Evolutionary conservation across 1,284 basidiomycete species (phyloP).

Genomic region (Leccinum fallax): DNA sequence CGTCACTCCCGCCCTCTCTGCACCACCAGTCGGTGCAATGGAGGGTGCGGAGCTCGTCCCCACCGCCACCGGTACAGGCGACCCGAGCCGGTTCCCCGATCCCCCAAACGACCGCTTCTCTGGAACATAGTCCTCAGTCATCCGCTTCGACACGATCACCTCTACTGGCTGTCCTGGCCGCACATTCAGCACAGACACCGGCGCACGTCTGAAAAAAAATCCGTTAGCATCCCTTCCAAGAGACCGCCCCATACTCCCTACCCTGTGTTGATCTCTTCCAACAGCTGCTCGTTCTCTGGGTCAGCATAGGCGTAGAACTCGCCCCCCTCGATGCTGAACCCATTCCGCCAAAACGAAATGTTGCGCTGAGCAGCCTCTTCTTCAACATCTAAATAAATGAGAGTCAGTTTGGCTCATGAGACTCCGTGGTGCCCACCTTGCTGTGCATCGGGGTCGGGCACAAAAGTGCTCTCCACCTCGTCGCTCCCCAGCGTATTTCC

Average conservation of each 20-base stretch:
- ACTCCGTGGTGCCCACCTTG: constrained; percentile 16
- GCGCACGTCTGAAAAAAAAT: constrained; percentile 62
- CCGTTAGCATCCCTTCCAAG: constrained; percentile 1
- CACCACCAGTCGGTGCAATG: constrained; percentile 30
- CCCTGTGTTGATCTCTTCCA: constrained; percentile 84
- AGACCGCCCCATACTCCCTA: constrained; percentile 32
- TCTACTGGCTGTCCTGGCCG: constrained; percentile 83
- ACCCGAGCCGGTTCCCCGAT: constrained; percentile 82
- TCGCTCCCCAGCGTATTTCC: constrained; percentile 89
- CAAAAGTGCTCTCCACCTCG: constrained; percentile 69
- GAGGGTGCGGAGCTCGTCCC: constrained; percentile 53
- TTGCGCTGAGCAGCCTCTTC: constrained; percentile 70
- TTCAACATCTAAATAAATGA: constrained; percentile 41
- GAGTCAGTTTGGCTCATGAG: neutral
- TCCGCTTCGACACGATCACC: constrained; percentile 78
- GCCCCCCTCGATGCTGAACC: constrained; percentile 93
- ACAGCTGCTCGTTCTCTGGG: constrained; percentile 71
- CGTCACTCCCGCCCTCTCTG: constrained; percentile 44
- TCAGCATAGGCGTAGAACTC: constrained; percentile 86
- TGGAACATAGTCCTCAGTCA: constrained; percentile 74
- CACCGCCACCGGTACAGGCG: constrained; percentile 47
- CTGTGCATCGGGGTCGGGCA: constrained; percentile 67
- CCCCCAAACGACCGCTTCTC: constrained; percentile 67
- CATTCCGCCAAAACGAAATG: constrained; percentile 93
- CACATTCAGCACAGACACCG: constrained; percentile 79